Percentiles rank a stretch among this genome's conserved stretches.
Evolutionary conservation across 331 rosid species (phyloP).

Genomic region (Stylosanthes scabra): DNA sequence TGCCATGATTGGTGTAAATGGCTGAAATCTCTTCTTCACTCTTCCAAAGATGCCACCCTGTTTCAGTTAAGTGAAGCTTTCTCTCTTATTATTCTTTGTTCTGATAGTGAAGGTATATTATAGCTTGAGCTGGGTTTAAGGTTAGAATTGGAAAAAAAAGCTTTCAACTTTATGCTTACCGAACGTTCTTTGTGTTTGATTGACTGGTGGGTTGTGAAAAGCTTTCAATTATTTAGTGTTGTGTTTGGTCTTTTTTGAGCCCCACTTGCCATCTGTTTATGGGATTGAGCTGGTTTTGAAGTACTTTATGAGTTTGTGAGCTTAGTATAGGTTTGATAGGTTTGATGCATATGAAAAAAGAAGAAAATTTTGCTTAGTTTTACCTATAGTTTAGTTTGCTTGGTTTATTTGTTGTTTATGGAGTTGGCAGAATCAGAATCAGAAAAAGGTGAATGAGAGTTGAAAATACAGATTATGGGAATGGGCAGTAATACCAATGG

Average conservation of each 20-base stretch:
- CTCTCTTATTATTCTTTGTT: neutral
- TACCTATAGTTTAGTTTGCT: slow-evolving; percentile 1
- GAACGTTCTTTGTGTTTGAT: slow-evolving; percentile 48
- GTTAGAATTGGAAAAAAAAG: neutral
- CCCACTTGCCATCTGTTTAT: slow-evolving; percentile 6
- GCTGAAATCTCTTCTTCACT: neutral
- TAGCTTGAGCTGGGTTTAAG: neutral
- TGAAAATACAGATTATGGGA: slow-evolving; percentile 10
- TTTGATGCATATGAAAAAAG: neutral
- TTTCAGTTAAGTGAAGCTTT: slow-evolving; percentile 17
- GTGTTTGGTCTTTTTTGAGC: neutral
- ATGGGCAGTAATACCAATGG: slow-evolving; percentile 48
- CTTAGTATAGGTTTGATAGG: slow-evolving; percentile 26
- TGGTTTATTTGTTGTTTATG: slow-evolving; percentile 8
- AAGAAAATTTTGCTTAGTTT: neutral
- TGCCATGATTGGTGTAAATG: neutral
- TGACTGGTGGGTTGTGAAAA: slow-evolving; percentile 39
- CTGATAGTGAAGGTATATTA: neutral
- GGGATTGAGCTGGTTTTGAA: neutral
- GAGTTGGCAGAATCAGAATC: neutral
- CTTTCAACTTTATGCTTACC: slow-evolving; percentile 44
- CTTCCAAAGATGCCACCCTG: neutral
- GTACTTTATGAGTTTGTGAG: slow-evolving; percentile 5
- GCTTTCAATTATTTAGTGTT: neutral
- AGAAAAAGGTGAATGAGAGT: neutral